phyloP scores from a whole-genome alignment of 2,329 filamentous ascomycete species.

The Bipolaris victoriae region DNA sequence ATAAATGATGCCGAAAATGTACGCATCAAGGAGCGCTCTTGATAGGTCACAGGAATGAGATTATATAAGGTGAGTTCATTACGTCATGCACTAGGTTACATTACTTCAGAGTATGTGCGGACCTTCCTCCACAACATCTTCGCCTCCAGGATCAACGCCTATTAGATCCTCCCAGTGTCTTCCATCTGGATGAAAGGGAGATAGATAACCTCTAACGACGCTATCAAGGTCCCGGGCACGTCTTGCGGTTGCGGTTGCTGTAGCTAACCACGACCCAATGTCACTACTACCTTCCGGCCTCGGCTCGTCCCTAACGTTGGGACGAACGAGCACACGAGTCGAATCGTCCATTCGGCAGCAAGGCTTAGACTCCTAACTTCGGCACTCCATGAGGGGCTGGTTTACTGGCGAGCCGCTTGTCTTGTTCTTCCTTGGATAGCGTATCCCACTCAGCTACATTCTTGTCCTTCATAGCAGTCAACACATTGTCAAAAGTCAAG shows the following conservation, averaged over 20 bases:
- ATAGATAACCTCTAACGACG: not conserved
- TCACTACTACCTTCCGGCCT: not conserved
- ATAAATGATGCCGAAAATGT: not conserved
- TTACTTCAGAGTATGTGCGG: not conserved
- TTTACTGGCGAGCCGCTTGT: conserved; percentile 54
- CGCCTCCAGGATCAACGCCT: not conserved
- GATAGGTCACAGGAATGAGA: no score
- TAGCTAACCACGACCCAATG: not conserved
- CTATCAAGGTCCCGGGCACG: not conserved
- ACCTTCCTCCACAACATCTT: not conserved
- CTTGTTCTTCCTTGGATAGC: conserved; percentile 65
- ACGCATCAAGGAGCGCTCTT: not conserved
- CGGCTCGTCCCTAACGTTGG: not conserved
- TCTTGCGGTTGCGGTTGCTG: not conserved
- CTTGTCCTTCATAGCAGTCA: conserved; percentile 53
- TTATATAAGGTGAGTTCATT: not conserved
- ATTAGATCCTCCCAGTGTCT: not conserved
- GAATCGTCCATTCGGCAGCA: not conserved
- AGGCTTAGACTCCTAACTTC: not conserved
- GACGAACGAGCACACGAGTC: not conserved
- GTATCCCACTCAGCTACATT: conserved; percentile 66
- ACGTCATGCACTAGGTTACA: not conserved
- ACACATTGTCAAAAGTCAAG: not conserved
- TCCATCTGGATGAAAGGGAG: no score
- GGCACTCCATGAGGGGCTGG: conserved; percentile 13